These are phyloP conservation scores for Aurifilum marmelostoma DNA, from an alignment of 2,329 filamentous ascomycete genomes.

Conservation along the genomic window DNA sequence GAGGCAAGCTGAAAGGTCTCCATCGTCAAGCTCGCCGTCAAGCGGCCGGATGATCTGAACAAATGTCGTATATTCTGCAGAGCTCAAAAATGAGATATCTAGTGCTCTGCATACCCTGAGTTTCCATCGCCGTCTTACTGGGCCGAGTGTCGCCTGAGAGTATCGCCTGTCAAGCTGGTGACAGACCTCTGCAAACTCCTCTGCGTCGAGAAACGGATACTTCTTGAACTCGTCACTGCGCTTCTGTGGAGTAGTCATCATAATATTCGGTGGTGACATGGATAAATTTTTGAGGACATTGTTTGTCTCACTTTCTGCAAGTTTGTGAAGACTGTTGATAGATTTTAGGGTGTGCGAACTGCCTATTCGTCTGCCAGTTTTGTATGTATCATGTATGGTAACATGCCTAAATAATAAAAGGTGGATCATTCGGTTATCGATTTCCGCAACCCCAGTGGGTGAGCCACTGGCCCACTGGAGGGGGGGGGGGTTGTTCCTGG, in stretches of 20 bases:
- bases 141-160: constrained; percentile 60
- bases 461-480: constrained; percentile 1
- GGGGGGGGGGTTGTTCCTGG: too few relatives aligned
- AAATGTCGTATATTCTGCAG: constrained; percentile 54
- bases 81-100: constrained; percentile 46
- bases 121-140: constrained; percentile 57
- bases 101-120: constrained; percentile 57
- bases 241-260: constrained; percentile 14
- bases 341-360: too few relatives aligned
- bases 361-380: not conserved
- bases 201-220: constrained; percentile 63
- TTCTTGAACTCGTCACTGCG: constrained; percentile 46
- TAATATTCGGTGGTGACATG: not conserved
- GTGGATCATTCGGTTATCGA: not conserved
- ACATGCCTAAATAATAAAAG: not conserved
- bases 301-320: not conserved
- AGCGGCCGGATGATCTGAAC: constrained; percentile 61
- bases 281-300: not conserved
- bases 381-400: not conserved
- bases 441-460: too few relatives aligned
- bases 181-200: constrained; percentile 69
- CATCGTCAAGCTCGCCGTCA: constrained; percentile 47
- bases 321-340: not conserved
- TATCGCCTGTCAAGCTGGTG: constrained; percentile 64
- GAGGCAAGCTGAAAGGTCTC: constrained; percentile 51